Evolutionary conservation across 2,329 filamentous ascomycete genomes (phyloP), one percentile per base, ranked within the genome.

Genomic region (Neonectria punicea): DNA sequence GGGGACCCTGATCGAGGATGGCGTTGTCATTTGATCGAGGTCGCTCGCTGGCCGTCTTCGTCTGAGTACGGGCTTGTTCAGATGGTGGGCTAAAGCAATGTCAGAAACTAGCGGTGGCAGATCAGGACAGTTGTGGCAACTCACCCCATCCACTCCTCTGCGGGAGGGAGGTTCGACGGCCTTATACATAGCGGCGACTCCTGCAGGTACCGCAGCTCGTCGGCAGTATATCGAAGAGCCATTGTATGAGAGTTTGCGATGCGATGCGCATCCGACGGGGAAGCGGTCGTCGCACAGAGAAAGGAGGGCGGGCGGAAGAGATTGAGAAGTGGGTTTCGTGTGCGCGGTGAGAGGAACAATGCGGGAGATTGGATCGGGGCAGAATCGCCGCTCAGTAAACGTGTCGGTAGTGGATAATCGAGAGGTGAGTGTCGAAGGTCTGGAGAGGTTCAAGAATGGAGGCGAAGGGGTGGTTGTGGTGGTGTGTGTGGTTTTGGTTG

Each of bases 101-200:
- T 69, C 65, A 73, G 66, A 69, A 65, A 59, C 58, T 68, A 61
- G 65, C 63, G 63, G 50, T 67, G 67, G 53, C 53, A 53, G 53
- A 60, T 43, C 51, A 57, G 58, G 34, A 62, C 36, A 28, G 51
- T 49, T 57, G 60, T 50, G 55, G 59, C 7, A 53, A 80, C 88
- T 77, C 85, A 97, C 92, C 95, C 94, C 93, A 98, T 97, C 94
- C 94, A 98, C 84, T 97, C 93, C 82, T 97, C 93, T 68, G 91
- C 87, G 28, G 93, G 92, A 70, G 94, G 94, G 50, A 98, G 86
- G 69, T 86, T 87, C 68, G 90, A 84, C 51, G 95, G 95, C 80
- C 93, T 97, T 73, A 87, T 83, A 76, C 94, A 94, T 79, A 97
- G 85, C 70, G 94, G 94, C 69, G 95, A 98, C 65, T 91, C 85